Evolutionary conservation across 73 alveolate genomes (phyloP).

Genomic region (Paramecium bursaria): DNA sequence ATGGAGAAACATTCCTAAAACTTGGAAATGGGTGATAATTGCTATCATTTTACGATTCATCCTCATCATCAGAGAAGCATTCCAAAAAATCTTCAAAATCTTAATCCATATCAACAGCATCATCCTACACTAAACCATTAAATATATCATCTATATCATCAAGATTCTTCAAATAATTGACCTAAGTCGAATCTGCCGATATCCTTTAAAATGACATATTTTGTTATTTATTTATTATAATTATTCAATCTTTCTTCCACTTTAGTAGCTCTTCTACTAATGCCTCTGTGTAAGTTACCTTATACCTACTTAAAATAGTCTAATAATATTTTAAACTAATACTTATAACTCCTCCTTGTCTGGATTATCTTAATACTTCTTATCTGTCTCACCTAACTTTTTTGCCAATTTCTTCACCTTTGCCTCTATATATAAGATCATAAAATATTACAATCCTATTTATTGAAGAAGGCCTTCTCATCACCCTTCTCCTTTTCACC

Average conservation of each 20-base stretch:
- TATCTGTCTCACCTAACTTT: neutral
- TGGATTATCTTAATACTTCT: neutral
- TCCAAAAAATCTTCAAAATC: conserved; percentile 61
- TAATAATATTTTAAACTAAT: neutral
- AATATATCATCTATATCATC: conserved; percentile 62
- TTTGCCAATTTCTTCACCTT: neutral
- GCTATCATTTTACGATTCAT: conserved; percentile 33
- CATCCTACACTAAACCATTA: conserved; percentile 52
- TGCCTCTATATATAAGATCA: neutral
- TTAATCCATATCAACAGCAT: conserved; percentile 44
- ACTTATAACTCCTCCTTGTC: neutral
- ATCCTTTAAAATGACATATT: neutral
- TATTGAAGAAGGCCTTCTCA: neutral
- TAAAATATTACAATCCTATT: neutral
- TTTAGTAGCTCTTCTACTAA: neutral
- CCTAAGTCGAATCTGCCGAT: conserved; percentile 41
- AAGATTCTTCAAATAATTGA: conserved; percentile 22
- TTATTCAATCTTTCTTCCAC: neutral
- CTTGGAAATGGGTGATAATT: conserved; percentile 48
- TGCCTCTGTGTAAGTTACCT: neutral
- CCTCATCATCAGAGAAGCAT: conserved; percentile 45
- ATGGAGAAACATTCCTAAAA: conserved; percentile 46
- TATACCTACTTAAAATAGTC: neutral
- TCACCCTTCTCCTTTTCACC: neutral
- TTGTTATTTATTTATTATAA: too few relatives aligned